Base-by-base conservation (phyloP, 176 grass and related monocot genomes). In the Areca catechu region DNA sequence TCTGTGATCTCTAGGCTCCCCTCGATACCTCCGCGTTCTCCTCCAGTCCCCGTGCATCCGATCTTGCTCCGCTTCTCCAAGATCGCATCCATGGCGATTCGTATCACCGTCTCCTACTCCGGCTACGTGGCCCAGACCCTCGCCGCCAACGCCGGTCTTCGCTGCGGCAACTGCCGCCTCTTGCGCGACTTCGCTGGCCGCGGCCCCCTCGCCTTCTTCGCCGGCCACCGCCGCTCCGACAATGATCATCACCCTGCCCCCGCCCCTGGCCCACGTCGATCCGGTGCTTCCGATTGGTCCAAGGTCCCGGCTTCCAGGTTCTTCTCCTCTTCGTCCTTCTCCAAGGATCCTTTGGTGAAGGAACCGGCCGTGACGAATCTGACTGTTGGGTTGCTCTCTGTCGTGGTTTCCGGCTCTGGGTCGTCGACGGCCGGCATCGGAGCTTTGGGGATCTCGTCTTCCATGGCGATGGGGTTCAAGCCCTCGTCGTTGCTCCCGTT, bases 61-160 rank as follows among this genome's bases (percentile, higher is more conserved):
- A 61, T 78, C 67, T 63, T 67, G 20, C 53, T 77, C 18, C 72
- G 79, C 73, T 56, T 72, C 29, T 64, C 55, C 20, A 61, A 62
- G 53, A 56, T 92, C 30, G 4, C 86, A 43, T 57, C 65, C 30
- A 98, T 98, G 93, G 93, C 93, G 78, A 98, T 98, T 60, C 87
- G 93, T 56, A 79, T 89, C 30, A 98, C 87, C 25, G 22, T 92
- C 37, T 88, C 84, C 58, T 88, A 88, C 73, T 98, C 87, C 51
- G 83, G 83, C 29, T 92, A 83, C 79, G 53, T 92, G 24, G 93
- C 83, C 64, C 87, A 97, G 67, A 88, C 57, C 66, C 63, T 97
- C 20, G 81, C 75, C 48, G 57, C 83, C 16, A 61, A 78, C 24
- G 80, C 84, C 29, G 86, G 86, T 3, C 57, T 81, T 52, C 88